These are phyloP conservation scores for Phyllosticta citribraziliensis DNA, from an alignment of 2,329 filamentous ascomycete species.

Conservation along the genomic window DNA sequence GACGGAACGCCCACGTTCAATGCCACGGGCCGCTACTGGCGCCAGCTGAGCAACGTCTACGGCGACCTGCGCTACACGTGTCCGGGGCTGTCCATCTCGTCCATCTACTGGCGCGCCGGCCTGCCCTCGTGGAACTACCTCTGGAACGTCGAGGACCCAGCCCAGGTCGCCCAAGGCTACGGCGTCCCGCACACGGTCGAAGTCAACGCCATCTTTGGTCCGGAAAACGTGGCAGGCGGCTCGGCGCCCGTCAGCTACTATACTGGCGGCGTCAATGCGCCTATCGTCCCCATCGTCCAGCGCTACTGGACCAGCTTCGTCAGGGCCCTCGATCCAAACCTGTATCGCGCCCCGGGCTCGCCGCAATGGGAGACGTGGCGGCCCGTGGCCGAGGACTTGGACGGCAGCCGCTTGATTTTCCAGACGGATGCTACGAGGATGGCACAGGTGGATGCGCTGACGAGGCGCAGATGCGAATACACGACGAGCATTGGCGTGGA, in stretches of 20 bases:
- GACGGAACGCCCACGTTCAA: slow-evolving; percentile 34
- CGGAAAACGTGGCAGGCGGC: slow-evolving; percentile 40
- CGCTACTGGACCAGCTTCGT: slow-evolving; percentile 70
- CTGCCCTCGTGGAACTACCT: slow-evolving; percentile 56
- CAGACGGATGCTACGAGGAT: slow-evolving; percentile 30
- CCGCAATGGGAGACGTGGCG: slow-evolving; percentile 44
- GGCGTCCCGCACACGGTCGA: slow-evolving; percentile 63
- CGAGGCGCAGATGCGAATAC: neutral
- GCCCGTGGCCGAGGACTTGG: slow-evolving; percentile 14
- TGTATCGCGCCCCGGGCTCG: slow-evolving; percentile 33
- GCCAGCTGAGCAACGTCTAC: slow-evolving; percentile 48
- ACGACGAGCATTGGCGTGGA: slow-evolving; percentile 1
- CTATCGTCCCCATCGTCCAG: slow-evolving; percentile 52
- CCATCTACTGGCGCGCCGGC: slow-evolving; percentile 29
- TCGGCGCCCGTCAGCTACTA: slow-evolving; percentile 47
- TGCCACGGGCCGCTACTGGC: slow-evolving; percentile 46
- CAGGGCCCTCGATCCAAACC: slow-evolving; percentile 55
- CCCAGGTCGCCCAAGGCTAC: slow-evolving; percentile 41
- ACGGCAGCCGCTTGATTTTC: slow-evolving; percentile 26
- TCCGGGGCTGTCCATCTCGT: slow-evolving; percentile 46
- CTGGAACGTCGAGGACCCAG: slow-evolving; percentile 56
- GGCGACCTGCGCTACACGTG: slow-evolving; percentile 59
- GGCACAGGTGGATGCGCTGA: slow-evolving; percentile 22
- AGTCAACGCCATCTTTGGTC: slow-evolving; percentile 57
- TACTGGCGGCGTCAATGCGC: slow-evolving; percentile 42